Base-by-base conservation (phyloP, 495 filamentous ascomycete genomes). In the Aspergillus ellipticus region DNA sequence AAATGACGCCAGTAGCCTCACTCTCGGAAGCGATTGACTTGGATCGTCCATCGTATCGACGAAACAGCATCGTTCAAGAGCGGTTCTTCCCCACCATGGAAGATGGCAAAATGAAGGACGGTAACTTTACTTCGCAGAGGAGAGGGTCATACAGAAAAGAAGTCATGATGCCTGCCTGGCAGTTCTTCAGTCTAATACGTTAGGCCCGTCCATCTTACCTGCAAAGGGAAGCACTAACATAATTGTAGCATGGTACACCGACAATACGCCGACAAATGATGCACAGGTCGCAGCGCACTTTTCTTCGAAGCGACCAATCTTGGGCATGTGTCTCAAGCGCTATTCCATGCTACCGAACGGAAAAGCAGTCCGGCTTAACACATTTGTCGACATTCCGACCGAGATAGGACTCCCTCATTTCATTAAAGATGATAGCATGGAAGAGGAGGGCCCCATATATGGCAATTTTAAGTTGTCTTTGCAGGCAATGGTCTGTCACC, bases 91-190 rank as follows among this genome's bases (percentile, higher is more conserved):
- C 79, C 1, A 74, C 80, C 19, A 54, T 63, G 3, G 68, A 72
- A 31, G 70, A 64, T 41, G 68, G 70, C 42, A 66, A 63, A 46
- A 29, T 62, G 51, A 76, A 74, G 37, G 59, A 58, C 60, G 46
- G 64, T 51, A 42, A 55, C 28, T 20, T 56, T 19, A 28, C 54
- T 16, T 49, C 51, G 16, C 62, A 66, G 13, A 70, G 79, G 20
- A 76, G 69, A 53, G 75, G 78, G 33, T 78, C 75, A 22, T 72
- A 88, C 29, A 78, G 87, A 33, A 94, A 89, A 66, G 90, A 94
- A 64, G 87, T 97, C 13, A 84, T 93, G 66, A 96, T 98, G 79
- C 94, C 93, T 11, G 94, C 94, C 11, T 98, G 93, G 93, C 94
- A 96, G 63, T 97, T 98, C 64, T 97, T 96, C 70, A 89, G 85